Evolutionary conservation across 1,284 basidiomycete species (phyloP), one percentile per base, ranked within the genome.

Genomic region (Leccinum subspadiceum): DNA sequence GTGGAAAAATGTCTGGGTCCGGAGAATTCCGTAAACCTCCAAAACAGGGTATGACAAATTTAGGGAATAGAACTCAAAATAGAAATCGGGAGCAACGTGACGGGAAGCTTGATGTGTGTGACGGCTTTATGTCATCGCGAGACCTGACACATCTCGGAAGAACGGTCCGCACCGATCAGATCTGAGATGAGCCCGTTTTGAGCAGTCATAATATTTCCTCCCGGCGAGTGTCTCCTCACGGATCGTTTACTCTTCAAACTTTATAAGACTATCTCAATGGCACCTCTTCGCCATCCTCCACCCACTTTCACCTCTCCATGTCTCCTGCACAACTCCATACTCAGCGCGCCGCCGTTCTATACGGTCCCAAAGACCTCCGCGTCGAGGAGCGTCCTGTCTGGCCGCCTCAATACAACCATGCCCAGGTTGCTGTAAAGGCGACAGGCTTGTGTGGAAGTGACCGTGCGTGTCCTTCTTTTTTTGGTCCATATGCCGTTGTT

Each of bases 371-470:
- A 66, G 90, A 92, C 77, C 81, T 93, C 67, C 86, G 84, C 66
- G 68, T 87, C 71, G 90, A 92, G 69, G 76, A 85, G 54, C 87
- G 90, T 60, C 79, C 80, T 56, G 73, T 86, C 66, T 85, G 83
- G 80, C 83, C 86, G 1, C 93, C 92, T 31, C 78, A 81, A 15
- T 76, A 81, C 22, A 83, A 84, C 66, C 80, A 90, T 41, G 90
- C 85, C 41, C 89, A 92, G 76, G 84, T 95, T 70, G 79, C 82
- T 62, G 79, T 97, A 65, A 81, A 83, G 56, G 81, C 92, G 46
- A 98, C 95, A 10, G 96, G 95, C 56, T 84, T 98, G 56, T 98
- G 96, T 71, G 96, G 94, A 56, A 92, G 88, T 60, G 94, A 96
- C 75, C 76, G 92, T 94, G 70, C 72, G 90, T 78, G n/a, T 50